A percentile compares a stretch with the other conserved stretches of the same genome.
These are phyloP conservation scores for Euphorbia pulcherrima DNA, from an alignment of 345 rosid species.

Conservation along the genomic window DNA sequence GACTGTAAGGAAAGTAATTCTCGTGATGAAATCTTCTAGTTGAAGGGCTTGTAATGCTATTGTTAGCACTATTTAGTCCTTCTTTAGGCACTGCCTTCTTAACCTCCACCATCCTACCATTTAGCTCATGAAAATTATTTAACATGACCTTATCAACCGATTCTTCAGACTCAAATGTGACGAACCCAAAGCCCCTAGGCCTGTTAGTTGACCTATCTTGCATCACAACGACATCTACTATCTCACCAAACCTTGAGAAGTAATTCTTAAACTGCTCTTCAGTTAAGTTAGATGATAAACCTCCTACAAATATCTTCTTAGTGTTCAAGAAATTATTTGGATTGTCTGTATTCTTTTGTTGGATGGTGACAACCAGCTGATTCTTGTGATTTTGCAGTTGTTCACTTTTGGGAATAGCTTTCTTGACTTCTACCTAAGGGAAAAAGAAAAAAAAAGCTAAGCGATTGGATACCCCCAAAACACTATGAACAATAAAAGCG, in stretches of 20 bases:
- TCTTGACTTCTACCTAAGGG: constrained; percentile 33
- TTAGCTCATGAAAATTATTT: constrained; percentile 57
- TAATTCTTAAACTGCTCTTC: constrained; percentile 65
- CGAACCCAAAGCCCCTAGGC: constrained; percentile 87
- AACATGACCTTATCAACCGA: constrained; percentile 61
- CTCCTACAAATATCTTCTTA: constrained; percentile 82
- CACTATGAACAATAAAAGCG: not conserved
- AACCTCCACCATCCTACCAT: constrained; percentile 64
- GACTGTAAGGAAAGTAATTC: constrained; percentile 26
- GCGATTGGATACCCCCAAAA: not conserved
- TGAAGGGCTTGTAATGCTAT: constrained; percentile 12
- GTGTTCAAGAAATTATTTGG: constrained; percentile 28
- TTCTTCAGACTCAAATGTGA: constrained; percentile 66
- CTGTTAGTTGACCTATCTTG: constrained; percentile 60
- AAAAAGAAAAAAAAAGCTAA: not conserved
- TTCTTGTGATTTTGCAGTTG: constrained; percentile 32
- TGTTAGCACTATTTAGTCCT: constrained; percentile 31
- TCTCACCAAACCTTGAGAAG: constrained; percentile 70
- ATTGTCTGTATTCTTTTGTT: constrained; percentile 23
- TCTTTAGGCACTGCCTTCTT: constrained; percentile 87
- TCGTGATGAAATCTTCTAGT: constrained; percentile 23
- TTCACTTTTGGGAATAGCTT: constrained; percentile 32
- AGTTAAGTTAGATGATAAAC: constrained; percentile 56
- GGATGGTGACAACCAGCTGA: constrained; percentile 11
- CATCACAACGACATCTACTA: constrained; percentile 78